Percentiles rank a stretch among this genome's conserved stretches.
phyloP scores from a whole-genome alignment of 371 early-diverging fungal genomes.

The Syncephalastrum racemosum region DNA sequence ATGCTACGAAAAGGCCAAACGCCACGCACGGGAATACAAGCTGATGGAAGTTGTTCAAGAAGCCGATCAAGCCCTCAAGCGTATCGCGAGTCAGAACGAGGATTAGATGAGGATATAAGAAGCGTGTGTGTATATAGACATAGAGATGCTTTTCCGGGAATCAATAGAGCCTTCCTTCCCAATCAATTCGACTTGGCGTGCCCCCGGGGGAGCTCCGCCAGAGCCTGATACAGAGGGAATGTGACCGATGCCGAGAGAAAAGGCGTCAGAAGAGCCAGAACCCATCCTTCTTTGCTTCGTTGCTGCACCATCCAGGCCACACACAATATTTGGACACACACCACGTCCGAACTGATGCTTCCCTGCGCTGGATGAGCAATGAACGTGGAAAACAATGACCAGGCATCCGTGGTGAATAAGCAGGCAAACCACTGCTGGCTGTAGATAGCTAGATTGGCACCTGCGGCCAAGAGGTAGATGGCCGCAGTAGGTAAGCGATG shows the following conservation, averaged over 20 bases:
- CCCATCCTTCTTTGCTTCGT: not conserved
- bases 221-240: constrained; percentile 47
- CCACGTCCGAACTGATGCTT: constrained; percentile 39
- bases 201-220: not conserved
- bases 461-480: constrained; percentile 30
- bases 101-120: too few species aligned
- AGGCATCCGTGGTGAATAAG: constrained; percentile 3
- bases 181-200: too few species aligned
- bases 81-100: constrained; percentile 15
- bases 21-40: constrained; percentile 36
- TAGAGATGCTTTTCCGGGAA: too few species aligned
- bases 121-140: too few species aligned
- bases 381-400: constrained; percentile 16
- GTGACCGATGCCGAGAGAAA: constrained; percentile 48
- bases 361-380: constrained; percentile 42
- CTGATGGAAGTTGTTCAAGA: constrained; percentile 31
- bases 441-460: constrained; percentile 31
- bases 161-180: too few species aligned
- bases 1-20: constrained; percentile 30
- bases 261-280: constrained; percentile 28
- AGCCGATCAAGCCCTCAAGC: constrained; percentile 33
- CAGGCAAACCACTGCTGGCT: constrained; percentile 23
- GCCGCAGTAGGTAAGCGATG: constrained; percentile 3
- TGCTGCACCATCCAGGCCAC: constrained; percentile 32
- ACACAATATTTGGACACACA: constrained; percentile 28